A percentile compares a stretch with the other conserved stretches of the same genome.
phyloP scores from a whole-genome alignment of 1,284 basidiomycete genomes.

The Fomes fomentarius region DNA sequence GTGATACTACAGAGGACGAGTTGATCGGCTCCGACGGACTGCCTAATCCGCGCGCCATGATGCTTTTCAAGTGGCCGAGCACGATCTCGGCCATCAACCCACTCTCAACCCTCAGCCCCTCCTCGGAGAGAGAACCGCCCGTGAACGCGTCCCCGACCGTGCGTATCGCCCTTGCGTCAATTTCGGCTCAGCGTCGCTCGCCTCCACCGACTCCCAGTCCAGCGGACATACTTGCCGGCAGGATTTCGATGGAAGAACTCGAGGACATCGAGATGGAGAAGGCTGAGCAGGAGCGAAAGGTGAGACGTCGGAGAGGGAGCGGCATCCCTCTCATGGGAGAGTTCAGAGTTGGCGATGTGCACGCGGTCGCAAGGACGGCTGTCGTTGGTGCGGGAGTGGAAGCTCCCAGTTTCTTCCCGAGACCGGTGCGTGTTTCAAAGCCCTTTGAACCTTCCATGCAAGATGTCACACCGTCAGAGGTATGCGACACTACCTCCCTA shows the following conservation, averaged over 20 bases:
- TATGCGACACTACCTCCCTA: slow-evolving; percentile 5
- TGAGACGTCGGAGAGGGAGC: slow-evolving; percentile 22
- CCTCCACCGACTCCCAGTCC: slow-evolving; percentile 47
- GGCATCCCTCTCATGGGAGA: slow-evolving; percentile 55
- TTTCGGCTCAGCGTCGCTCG: slow-evolving; percentile 37
- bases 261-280: slow-evolving; percentile 46
- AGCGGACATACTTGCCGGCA: slow-evolving; percentile 67
- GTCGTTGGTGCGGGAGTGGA: slow-evolving; percentile 58
- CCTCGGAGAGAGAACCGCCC: slow-evolving; percentile 28
- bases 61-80: slow-evolving; percentile 65
- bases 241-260: slow-evolving; percentile 46
- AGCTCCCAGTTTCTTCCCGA: slow-evolving; percentile 69
- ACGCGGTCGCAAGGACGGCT: slow-evolving; percentile 48
- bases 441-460: slow-evolving; percentile 2
- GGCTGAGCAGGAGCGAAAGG: slow-evolving; percentile 28
- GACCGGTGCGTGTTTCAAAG: slow-evolving; percentile 20
- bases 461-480: slow-evolving; percentile 12
- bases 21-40: slow-evolving; percentile 72
- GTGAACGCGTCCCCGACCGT: slow-evolving; percentile 29
- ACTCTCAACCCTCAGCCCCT: slow-evolving; percentile 66
- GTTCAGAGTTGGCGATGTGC: slow-evolving; percentile 44
- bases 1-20: slow-evolving; percentile 62
- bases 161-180: slow-evolving; percentile 35
- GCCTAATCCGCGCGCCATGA: slow-evolving; percentile 74
- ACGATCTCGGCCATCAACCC: slow-evolving; percentile 72